Base-by-base conservation (phyloP, 1,284 basidiomycete genomes). In the Tylopilus sp. region DNA sequence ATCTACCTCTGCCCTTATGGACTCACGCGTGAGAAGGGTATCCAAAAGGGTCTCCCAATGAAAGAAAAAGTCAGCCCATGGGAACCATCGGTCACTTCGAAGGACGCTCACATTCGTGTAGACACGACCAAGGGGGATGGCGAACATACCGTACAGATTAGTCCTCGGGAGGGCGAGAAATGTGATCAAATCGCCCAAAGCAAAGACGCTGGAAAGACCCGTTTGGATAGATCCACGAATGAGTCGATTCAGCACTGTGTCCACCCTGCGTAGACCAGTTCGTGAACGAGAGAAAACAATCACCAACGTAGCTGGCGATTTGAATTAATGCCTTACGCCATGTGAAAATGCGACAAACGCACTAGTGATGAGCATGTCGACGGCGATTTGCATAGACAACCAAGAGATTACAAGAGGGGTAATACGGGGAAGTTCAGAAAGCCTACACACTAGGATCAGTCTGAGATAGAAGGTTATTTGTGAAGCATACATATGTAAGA, bases 201-300 rank as follows among this genome's bases (percentile, higher is more conserved):
- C 71, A 52, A 77, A 77, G 8, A 76, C 62, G 0, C 67, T 70
- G 3, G 69, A 70, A 45, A 77, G 54, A 36, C 67, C 70, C 3
- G 76, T 77, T 51, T 76, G 76, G 18, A 78, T 59, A 9, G 73
- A 73, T 18, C 72, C 73, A 24, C 74, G 69, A 53, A 76, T 76
- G 4, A 77, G 64, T 36, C 71, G 68, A 51, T 74, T 71, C 44
- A 78, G 67, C 1, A 38, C 11, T 10, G 36, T 38, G 7, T 38
- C 36, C 20, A 21, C 21, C 12, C 14, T 38, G 18, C 36, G 29
- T 60, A 75, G 73, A n/a, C 76, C 73, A 9, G 73, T 77, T 24
- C 71, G 65, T 6, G 71, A 72, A n/a, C 67, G 68, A 30, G 24
- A 24, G 24, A 24, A 24, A 24, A 24, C 24, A 24, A 24, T 24